Evolutionary conservation across 257 asterid species (phyloP).

Genomic region (Vinca minor): DNA sequence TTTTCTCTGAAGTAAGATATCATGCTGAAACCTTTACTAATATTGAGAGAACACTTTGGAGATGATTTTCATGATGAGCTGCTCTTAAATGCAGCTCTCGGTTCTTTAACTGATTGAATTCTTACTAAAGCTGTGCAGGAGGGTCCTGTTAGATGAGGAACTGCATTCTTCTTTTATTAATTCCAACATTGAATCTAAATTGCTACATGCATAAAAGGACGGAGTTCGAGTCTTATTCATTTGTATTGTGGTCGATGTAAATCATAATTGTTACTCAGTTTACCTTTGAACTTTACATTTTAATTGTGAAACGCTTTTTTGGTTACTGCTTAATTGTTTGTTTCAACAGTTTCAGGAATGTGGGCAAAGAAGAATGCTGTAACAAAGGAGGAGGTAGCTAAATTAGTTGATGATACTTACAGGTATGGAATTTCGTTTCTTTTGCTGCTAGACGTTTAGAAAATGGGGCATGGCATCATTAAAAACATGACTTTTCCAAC

Average conservation of each 20-base stretch:
- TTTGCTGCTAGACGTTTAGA: neutral
- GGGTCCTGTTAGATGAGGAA: neutral
- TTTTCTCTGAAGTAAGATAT: neutral
- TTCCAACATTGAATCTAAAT: neutral
- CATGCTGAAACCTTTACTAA: neutral
- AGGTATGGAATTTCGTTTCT: constrained; percentile 34
- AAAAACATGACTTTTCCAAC: neutral
- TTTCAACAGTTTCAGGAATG: constrained; percentile 57
- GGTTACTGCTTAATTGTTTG: neutral
- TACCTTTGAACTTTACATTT: neutral
- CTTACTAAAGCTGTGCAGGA: neutral
- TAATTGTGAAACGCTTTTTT: neutral
- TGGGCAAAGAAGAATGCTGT: constrained; percentile 69
- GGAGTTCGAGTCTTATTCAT: neutral
- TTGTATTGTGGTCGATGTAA: neutral
- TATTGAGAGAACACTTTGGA: neutral
- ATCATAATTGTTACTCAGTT: neutral
- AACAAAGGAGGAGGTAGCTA: constrained; percentile 72
- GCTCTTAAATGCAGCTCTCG: neutral
- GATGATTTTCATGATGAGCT: neutral
- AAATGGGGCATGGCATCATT: neutral
- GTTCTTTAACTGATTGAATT: neutral
- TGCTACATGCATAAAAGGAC: neutral
- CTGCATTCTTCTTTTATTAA: neutral
- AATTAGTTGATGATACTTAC: constrained; percentile 81